Conservation (phyloP, 192 early-diverging fungal genomes). For the Coemansia erecta region DNA sequence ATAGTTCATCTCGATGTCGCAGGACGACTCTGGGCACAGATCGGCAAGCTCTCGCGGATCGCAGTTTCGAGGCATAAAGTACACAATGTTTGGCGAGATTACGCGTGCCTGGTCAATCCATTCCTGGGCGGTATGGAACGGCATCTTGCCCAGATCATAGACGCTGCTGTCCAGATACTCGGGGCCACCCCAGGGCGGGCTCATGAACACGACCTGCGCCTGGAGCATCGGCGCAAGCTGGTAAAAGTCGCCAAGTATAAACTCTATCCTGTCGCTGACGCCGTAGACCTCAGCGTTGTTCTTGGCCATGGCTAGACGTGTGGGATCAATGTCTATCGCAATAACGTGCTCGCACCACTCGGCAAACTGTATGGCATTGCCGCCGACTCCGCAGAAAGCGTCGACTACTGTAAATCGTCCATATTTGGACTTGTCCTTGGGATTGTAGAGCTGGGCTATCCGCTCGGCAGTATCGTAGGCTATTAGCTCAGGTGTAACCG, state of each 20-base stretch:
- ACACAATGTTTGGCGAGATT: conserved; percentile 76
- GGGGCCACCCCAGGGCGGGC: conserved; percentile 95
- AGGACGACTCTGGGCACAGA: conserved; percentile 56
- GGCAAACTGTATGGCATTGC: conserved; percentile 97
- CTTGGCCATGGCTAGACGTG: conserved; percentile 72
- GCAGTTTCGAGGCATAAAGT: conserved; percentile 84
- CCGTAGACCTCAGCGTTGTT: conserved; percentile 91
- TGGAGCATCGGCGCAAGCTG: conserved; percentile 66
- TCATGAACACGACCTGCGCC: conserved; percentile 90
- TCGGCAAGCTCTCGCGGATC: conserved; percentile 64
- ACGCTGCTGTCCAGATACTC: conserved; percentile 60
- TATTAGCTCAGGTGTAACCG: conserved; percentile 90
- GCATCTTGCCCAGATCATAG: conserved; percentile 46
- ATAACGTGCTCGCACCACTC: conserved; percentile 82
- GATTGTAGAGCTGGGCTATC: conserved; percentile 36
- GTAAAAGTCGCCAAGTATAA: conserved; percentile 87
- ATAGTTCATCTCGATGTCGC: conserved; percentile 82
- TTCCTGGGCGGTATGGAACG: conserved; percentile 45
- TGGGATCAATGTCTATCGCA: conserved; percentile 86
- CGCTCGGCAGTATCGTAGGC: conserved; percentile 70
- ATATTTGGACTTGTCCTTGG: conserved; percentile 2
- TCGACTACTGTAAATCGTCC: conserved; percentile 78
- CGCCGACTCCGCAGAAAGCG: conserved; percentile 94
- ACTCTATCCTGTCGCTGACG: conserved; percentile 88
- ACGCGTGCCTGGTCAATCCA: conserved; percentile 62